Base-by-base conservation (phyloP, 2,329 filamentous ascomycete genomes). In the Cercospora sojina region DNA sequence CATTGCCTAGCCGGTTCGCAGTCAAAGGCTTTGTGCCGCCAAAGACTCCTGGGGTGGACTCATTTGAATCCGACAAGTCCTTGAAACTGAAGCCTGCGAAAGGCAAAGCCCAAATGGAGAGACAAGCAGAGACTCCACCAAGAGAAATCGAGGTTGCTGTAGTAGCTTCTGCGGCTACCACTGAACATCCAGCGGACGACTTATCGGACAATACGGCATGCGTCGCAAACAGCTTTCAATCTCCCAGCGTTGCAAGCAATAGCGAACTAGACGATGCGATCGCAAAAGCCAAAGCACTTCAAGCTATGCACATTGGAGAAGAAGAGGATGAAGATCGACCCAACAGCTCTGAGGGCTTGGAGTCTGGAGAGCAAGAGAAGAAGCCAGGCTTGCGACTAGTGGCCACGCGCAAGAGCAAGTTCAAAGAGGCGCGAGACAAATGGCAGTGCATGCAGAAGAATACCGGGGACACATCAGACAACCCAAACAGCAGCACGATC, bases 401-500 rank as follows among this genome's bases (percentile, higher is more conserved):
- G 53, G 72, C 35, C 65, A 71, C 62, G 70, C 73, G 64, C 16
- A 71, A 71, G 51, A 69, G 61, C 41, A 74, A 72, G 58, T 61
- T 63, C 29, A 64, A 67, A 47, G 68, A 51, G 49, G 62, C 66
- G 67, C 76, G 79, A 69, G 78, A 80, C 65, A 81, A 76, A 2
- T 88, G 87, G 67, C 80, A 83, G 32, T 89, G 87, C 73, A 88
- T 89, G 86, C 80, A 87, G 53, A 84, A 84, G 67, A 80, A 84
- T 64, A 83, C 83, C 59, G 79, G 79, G 4, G 76, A 77, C 5
- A 75, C 79, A 13, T 63, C 68, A 9, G 75, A 80, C 12, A 91
- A 90, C 70, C 91, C 92, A 0, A 98, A 97, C 75, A 81, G 82
- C 1, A 82, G 85, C 12, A 96, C 91, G 0, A 93, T 97, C 59